These are phyloP conservation scores for Coemansia sp. DNA, from an alignment of 192 early-diverging fungal species.

Conservation along the genomic window DNA sequence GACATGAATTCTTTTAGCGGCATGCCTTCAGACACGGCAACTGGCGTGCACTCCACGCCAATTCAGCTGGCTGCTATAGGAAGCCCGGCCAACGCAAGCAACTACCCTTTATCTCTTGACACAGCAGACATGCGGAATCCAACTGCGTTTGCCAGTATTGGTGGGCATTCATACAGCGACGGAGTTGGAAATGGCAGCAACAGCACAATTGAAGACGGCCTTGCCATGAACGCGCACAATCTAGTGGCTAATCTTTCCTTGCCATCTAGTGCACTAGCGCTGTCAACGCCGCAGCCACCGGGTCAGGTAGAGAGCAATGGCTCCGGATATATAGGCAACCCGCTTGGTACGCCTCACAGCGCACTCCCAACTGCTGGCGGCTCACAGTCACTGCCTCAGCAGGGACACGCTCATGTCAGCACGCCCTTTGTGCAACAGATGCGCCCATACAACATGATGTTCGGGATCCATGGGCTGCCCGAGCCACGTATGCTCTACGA, in stretches of 20 bases:
- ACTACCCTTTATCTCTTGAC: slow-evolving; percentile 10
- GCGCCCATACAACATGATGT: slow-evolving; percentile 46
- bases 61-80: background rate
- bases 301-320: slow-evolving; percentile 5
- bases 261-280: background rate
- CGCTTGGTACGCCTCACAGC: slow-evolving; percentile 8
- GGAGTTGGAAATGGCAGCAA: background rate
- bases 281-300: background rate
- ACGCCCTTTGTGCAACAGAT: slow-evolving; percentile 16
- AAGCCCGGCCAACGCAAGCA: background rate
- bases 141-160: slow-evolving; percentile 2
- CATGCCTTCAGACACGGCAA: background rate
- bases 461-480: slow-evolving; percentile 29
- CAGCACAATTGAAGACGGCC: background rate
- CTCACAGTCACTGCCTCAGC: slow-evolving; percentile 3
- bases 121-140: background rate
- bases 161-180: background rate
- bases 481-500: slow-evolving; percentile 41
- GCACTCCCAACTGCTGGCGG: background rate
- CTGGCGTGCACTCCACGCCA: background rate
- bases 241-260: background rate
- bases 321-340: slow-evolving; percentile 11
- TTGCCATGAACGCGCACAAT: background rate
- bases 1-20: slow-evolving; percentile 20
- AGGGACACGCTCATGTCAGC: slow-evolving; percentile 1